Evolutionary conservation across 2,329 filamentous ascomycete species (phyloP), one percentile per base, ranked within the genome.

Genomic region (Cercospora berteroae): DNA sequence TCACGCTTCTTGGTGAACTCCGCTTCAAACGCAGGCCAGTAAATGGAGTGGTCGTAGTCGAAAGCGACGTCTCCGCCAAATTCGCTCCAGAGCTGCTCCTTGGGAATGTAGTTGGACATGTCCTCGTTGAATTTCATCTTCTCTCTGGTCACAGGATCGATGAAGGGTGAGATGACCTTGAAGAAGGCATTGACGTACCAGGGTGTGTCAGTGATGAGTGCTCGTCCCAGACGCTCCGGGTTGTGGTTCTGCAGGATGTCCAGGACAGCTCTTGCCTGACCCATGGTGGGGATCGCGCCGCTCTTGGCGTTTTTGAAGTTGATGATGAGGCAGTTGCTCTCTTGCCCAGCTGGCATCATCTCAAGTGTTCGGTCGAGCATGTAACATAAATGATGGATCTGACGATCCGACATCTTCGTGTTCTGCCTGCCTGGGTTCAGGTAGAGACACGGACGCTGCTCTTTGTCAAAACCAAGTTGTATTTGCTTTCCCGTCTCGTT

Each of bases 61-160:
- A 99, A 98, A 67, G 94, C 87, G 69, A 96, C 86, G 60, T 92
- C 86, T 66, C 95, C 94, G 58, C 89, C 89, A 74, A 91, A 89
- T 66, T 89, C 85, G 74, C 88, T 90, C 89, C 93, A 91, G 63
- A 99, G 87, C 78, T 98, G 94, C 74, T 89, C 85, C 7, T 88
- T 80, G 5, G 93, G 93, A 20, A 99, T 90, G 78, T 93, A 93
- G 72, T 91, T 84, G 73, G 85, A 86, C 83, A 97, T 89, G 77
- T 96, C 91, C 79, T 97, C 93, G 83, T 98, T 97, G 85, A 97
- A 97, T 83, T 95, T 96, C 82, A 99, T 89, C 84, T 99, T 99
- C 76, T 95, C 89, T 67, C 91, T 89, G 9, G 95, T 99, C 74
- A 94, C 83, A 7, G 95, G 95, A 80, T 99, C 95, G 81, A 99